Base-by-base conservation (phyloP, 805 yeast genomes). In the Isabelozyma rhagii region DNA sequence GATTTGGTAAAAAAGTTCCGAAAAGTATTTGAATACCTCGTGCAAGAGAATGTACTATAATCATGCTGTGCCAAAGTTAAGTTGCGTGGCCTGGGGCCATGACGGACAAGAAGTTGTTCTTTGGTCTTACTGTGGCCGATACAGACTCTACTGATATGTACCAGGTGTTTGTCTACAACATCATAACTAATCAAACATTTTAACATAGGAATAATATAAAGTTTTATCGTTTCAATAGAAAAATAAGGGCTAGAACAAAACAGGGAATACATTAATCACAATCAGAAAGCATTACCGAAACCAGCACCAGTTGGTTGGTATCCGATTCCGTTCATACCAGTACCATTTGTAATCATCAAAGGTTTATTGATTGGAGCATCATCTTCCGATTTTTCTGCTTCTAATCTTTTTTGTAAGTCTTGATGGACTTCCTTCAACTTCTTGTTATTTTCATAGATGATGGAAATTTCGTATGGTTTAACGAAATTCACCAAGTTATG, bases 401-500 rank as follows among this genome's bases (percentile, higher is more conserved):
- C 81, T 60, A 82, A 82, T 69, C 94, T 84, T 57, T 75, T 83
- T 63, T 84, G 82, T 66, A 89, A 78, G 61, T 89, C 94, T 47
- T 76, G 75, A 56, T 87, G 77, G 47, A 92, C 75, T 65, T 79
- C 87, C 56, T 81, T 74, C 53, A 91, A 67, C 53, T 80, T 77
- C 57, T 78, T 82, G 57, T 81, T 81, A 69, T 88, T 91, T 69
- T 93, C 97, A 59, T 85, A 85, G 61, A 85, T 83, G 55, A 87
- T 74, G 41, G 96, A 86, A 63, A 94, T 90, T 67, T 83, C 86
- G 71, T 91, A 94, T 48, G 99, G 99, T 76, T 88, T 92, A 56
- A 88, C 85, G 73, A 85, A 89, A 67, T 92, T 93, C 55, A 74
- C 81, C 71, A 94, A 81, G 57, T 81, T 80, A 69, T 90, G 87